phyloP scores from a whole-genome alignment of 2,329 filamentous ascomycete genomes.

The Chaetothyriales sp. region DNA sequence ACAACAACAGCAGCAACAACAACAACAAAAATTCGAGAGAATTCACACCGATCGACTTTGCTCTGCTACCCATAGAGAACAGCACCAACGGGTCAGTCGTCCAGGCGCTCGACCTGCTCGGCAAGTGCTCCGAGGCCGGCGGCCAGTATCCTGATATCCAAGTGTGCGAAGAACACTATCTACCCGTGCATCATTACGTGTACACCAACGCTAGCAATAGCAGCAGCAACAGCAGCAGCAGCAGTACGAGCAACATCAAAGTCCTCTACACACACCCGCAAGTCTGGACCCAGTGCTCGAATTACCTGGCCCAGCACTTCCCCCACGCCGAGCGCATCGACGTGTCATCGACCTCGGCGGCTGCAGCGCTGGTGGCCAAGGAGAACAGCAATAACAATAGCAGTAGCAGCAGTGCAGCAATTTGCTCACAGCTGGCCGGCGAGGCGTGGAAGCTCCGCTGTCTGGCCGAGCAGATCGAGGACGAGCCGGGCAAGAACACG shows the following conservation, averaged over 20 bases:
- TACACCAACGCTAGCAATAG: slow-evolving; percentile 25
- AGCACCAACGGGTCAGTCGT: slow-evolving; percentile 87
- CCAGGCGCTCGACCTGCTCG: slow-evolving; percentile 76
- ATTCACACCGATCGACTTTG: slow-evolving; percentile 50
- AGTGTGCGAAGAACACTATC: slow-evolving; percentile 71
- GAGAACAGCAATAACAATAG: slow-evolving; percentile 36
- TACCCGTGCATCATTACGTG: slow-evolving; percentile 78
- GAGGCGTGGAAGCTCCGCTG: slow-evolving; percentile 51
- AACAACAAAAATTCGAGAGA: slow-evolving; percentile 71
- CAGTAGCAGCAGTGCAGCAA: slow-evolving; percentile 34
- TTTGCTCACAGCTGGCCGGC: slow-evolving; percentile 62
- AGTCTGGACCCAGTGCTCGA: slow-evolving; percentile 79
- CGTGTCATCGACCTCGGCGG: slow-evolving; percentile 69
- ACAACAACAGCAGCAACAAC: slow-evolving; percentile 23
- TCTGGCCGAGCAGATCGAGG: slow-evolving; percentile 39
- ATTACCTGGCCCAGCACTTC: slow-evolving; percentile 43
- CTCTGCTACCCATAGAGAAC: slow-evolving; percentile 91
- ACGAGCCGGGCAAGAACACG: slow-evolving; percentile 29
- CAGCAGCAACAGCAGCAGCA: slow-evolving; percentile 3
- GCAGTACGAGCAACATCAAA: slow-evolving; percentile 32
- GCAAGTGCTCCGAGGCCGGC: slow-evolving; percentile 48
- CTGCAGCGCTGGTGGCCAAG: slow-evolving; percentile 54
- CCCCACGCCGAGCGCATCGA: slow-evolving; percentile 44
- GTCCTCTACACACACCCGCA: slow-evolving; percentile 88
- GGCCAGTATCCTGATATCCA: slow-evolving; percentile 49